Percentiles rank a stretch among this genome's conserved stretches.
Evolutionary conservation across 2,329 filamentous ascomycete genomes (phyloP).

Genomic region (Colletotrichum melonis): DNA sequence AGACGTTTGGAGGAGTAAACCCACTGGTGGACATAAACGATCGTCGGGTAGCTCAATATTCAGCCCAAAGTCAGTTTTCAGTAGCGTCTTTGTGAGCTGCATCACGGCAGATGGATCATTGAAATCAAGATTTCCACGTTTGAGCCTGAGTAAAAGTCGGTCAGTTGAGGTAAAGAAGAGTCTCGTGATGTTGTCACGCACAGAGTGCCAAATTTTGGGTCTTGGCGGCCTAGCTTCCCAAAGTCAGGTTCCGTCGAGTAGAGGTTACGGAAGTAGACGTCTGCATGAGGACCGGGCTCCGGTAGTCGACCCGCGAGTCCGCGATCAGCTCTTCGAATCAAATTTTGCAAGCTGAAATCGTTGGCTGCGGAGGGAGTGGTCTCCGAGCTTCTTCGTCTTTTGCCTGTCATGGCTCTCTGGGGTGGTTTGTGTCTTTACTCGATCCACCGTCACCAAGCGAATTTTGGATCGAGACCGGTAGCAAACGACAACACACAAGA

Average conservation of each 20-base stretch:
- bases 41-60: conserved; percentile 78
- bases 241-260: conserved; percentile 58
- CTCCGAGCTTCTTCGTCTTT: conserved; percentile 13
- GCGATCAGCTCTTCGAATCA: not conserved
- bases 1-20: conserved; percentile 28
- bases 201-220: conserved; percentile 56
- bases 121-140: conserved; percentile 76
- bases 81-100: conserved; percentile 83
- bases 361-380: conserved; percentile 30
- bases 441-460: not conserved
- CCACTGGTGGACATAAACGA: conserved; percentile 86
- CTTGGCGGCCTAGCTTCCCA: conserved; percentile 51
- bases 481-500: too few species aligned
- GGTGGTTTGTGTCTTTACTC: not conserved
- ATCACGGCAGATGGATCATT: conserved; percentile 80
- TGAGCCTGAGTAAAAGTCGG: conserved; percentile 43
- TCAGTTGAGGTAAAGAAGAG: not conserved
- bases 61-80: conserved; percentile 81
- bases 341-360: not conserved
- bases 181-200: conserved; percentile 39
- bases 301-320: not conserved
- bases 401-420: not conserved
- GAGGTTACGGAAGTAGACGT: conserved; percentile 44
- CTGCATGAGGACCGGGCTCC: conserved; percentile 26
- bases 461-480: not conserved